Base-by-base conservation (phyloP, 1,284 basidiomycete genomes). In the Tilletia indica region DNA sequence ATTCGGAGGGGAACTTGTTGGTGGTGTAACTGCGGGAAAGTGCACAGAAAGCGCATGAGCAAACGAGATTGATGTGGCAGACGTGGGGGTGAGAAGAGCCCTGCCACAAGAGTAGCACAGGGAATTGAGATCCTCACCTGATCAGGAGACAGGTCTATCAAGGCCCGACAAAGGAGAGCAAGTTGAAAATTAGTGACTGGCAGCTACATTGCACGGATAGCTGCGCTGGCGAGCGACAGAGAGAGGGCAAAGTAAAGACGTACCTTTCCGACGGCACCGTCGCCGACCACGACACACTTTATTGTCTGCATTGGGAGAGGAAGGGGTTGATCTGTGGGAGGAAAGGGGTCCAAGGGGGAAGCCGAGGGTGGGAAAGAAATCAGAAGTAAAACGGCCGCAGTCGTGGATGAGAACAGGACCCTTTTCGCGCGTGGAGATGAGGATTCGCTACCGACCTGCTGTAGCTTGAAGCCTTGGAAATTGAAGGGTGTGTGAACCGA, bases 211-310 rank as follows among this genome's bases (percentile, higher is more conserved):
- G 25, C 25, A 31, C 25, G 25, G 25, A 31, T 31, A 31, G 25
- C 14, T 45, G 42, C 9, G 42, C 42, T 8, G 14, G 42, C 42
- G 42, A 45, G 42, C 42, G 42, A 45, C 9, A 8, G 42, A 45
- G 42, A 45, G 42, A 45, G 42, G 42, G 14, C 9, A 45, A 14
- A 45, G 19, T 31, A 63, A 34, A 19, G 8, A 63, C 58, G 0
- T 83, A 93, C 93, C 93, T 99, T 99, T 88, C 96, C 96, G 82
- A 99, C 96, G 80, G 97, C 96, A 92, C 96, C 97, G 88, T 99
- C 96, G 85, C 96, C 96, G 77, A 99, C 96, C 77, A 98, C 95
- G 83, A 98, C 96, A 88, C 93, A 93, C 93, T 85, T 85, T 77
- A 83, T 85, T 69, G 83, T 83, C 74, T 85, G 83, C 83, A 85